Evolutionary conservation across 2,329 filamentous ascomycete species (phyloP).

Genomic region (Arthrobotrys sphaeroides): DNA sequence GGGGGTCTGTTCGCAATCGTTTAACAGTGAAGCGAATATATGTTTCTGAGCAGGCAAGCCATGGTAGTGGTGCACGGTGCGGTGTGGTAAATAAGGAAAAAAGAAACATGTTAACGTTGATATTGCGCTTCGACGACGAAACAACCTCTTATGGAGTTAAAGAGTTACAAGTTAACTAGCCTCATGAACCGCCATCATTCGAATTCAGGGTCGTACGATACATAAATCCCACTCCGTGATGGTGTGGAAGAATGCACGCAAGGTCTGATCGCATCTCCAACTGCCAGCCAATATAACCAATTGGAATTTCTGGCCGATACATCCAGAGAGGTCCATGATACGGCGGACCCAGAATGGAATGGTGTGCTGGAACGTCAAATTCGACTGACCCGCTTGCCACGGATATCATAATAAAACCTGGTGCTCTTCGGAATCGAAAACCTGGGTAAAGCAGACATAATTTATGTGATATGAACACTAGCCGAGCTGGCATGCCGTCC

Average conservation of each 20-base stretch:
- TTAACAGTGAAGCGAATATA: conserved; percentile 53
- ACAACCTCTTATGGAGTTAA: not conserved
- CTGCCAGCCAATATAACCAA: conserved; percentile 10
- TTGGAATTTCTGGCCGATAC: conserved; percentile 45
- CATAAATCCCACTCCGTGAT: not conserved
- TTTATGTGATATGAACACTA: conserved; percentile 22
- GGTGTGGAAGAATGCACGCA: conserved; percentile 43
- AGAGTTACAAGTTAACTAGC: conserved; percentile 8
- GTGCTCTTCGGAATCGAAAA: not conserved
- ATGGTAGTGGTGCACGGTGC: conserved; percentile 45
- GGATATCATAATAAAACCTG: conserved; percentile 13
- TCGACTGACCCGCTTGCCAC: conserved; percentile 23
- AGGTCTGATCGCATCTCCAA: conserved; percentile 41
- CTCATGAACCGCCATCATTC: not conserved
- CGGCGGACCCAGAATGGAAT: conserved; percentile 8
- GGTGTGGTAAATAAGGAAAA: conserved; percentile 5
- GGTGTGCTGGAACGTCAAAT: conserved; percentile 33
- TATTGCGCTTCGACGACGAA: no score
- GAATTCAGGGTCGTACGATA: conserved; percentile 31
- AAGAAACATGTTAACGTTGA: no score
- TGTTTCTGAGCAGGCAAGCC: conserved; percentile 33
- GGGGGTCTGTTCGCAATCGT: conserved; percentile 42
- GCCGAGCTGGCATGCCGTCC: conserved; percentile 32
- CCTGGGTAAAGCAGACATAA: conserved; percentile 19
- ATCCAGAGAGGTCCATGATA: conserved; percentile 14